These are phyloP conservation scores for Rubia occidens DNA, from an alignment of 305 asterid genomes.

Conservation along the genomic window DNA sequence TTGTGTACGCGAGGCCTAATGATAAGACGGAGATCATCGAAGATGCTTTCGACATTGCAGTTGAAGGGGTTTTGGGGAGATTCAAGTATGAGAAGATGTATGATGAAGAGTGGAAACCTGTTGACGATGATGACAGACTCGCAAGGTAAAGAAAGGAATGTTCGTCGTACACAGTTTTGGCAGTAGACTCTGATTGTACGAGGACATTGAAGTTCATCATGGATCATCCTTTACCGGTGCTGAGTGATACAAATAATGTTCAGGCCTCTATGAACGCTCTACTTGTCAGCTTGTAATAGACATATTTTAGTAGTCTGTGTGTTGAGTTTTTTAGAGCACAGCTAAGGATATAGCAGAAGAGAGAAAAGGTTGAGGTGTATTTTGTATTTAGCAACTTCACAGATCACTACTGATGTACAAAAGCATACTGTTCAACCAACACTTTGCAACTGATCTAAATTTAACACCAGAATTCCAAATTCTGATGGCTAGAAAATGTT, in stretches of 20 bases:
- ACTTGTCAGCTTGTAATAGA: not conserved
- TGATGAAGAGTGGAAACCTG: slow-evolving; percentile 13
- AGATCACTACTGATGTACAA: not conserved
- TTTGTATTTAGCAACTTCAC: not conserved
- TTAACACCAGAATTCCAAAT: not conserved
- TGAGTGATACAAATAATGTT: not conserved
- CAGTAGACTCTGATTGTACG: not conserved
- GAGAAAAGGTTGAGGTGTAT: not conserved
- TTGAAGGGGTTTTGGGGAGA: slow-evolving; percentile 43
- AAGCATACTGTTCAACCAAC: not conserved
- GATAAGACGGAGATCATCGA: slow-evolving; percentile 14
- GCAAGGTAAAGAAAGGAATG: not conserved
- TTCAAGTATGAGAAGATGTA: slow-evolving; percentile 30
- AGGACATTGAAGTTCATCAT: not conserved
- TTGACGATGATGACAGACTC: slow-evolving; percentile 6
- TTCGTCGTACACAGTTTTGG: not conserved
- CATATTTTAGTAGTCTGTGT: not conserved
- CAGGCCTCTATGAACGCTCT: not conserved
- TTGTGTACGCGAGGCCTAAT: slow-evolving; percentile 31
- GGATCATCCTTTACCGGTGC: not conserved
- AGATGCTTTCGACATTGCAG: slow-evolving; percentile 51
- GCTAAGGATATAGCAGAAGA: too few relatives aligned
- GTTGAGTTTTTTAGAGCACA: not conserved
- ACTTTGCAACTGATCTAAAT: not conserved
- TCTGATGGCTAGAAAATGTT: not conserved